Percentiles rank a stretch among this genome's conserved stretches.
Conservation (phyloP, 139 green algal genomes). For the Desmodesmus armatus region DNA sequence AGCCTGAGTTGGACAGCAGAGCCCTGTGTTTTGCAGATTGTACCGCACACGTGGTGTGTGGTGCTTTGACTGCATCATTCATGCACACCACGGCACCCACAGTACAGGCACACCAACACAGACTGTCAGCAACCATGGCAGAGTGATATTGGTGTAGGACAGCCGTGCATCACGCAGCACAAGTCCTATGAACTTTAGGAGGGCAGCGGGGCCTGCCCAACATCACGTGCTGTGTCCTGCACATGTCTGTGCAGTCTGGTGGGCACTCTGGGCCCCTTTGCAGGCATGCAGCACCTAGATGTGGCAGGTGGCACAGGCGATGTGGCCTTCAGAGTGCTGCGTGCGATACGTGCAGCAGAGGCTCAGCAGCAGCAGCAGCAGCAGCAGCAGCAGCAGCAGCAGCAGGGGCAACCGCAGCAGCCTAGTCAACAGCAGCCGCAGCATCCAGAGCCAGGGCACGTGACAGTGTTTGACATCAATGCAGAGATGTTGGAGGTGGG, state of each 20-base stretch:
- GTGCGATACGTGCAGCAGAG: slow-evolving; percentile 69
- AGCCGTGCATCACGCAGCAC: neutral
- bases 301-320: slow-evolving; percentile 98
- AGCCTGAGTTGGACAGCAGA: neutral
- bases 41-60: no score
- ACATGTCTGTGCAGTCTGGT: slow-evolving; percentile 86
- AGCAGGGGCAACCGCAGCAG: slow-evolving; percentile 16
- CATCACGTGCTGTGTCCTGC: neutral
- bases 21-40: neutral
- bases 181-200: no score
- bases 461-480: slow-evolving; percentile 96
- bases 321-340: slow-evolving; percentile 87
- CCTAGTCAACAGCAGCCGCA: slow-evolving; percentile 33
- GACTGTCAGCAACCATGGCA: no score
- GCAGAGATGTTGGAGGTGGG: slow-evolving; percentile 92
- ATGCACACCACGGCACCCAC: no score
- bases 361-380: slow-evolving; percentile 27
- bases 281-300: slow-evolving; percentile 94
- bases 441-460: slow-evolving; percentile 10
- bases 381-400: slow-evolving; percentile 21
- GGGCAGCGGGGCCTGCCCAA: neutral
- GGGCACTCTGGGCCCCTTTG: slow-evolving; percentile 81
- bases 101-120: no score
- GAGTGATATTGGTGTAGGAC: neutral
- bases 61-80: neutral